Evolutionary conservation across 306 rosid species (phyloP), one percentile per base, ranked within the genome.

Genomic region (Sindora glabra): DNA sequence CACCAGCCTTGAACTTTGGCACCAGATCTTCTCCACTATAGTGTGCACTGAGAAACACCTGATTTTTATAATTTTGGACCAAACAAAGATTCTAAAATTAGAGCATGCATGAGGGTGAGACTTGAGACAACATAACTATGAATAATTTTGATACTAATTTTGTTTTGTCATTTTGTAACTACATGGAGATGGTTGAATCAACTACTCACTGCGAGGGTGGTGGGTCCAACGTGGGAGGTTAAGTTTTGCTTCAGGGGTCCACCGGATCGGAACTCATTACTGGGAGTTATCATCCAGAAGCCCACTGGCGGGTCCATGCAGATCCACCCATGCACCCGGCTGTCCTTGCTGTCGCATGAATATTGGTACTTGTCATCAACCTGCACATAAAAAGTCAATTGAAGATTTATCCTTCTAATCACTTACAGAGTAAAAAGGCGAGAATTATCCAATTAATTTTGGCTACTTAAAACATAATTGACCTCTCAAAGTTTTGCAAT

Each of bases 291-390:
- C 6, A 78, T 70, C 96, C 99, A 89, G 48, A 89, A 75, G 14
- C 96, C 99, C 1, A 74, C 48, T 0, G 68, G 73, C 0, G 94
- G 95, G 14, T 92, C 75, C 46, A 14, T 60, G 76, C 72, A 76
- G 37, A 89, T 73, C 98, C 98, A 89, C 24, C 98, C 98, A 53
- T 92, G 98, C 60, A 92, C 94, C 62, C 51, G 63, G 44, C 63
- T 79, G 66, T 92, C 96, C 56, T 84, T 89, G 76, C 80, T 89
- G 68, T 80, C 85, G 24, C 90, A 76, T 0, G 95, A 82, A 63
- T 92, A 92, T 75, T 92, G 95, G 56, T 92, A 92, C 68, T 92
- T 92, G 74, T 92, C 99, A 60, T 88, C 96, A 68, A 88, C 96
- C 96, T 88, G 6, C 1, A 68, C 8, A 13, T 55, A 18, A 37